phyloP scores from a whole-genome alignment of 129 eudicot species.

The sunflower (Helianthus annuus) region HanXRQr2.0-SUNRISE NC_035433.2:59674517-59675016 shows the following conservation, averaged over 20 bases:
- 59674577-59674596: slow-evolving; percentile 56
- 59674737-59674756: slow-evolving; percentile 58
- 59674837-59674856: no score
- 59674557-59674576: slow-evolving; percentile 58
- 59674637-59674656: slow-evolving; percentile 62
- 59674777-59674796: neutral
- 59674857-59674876: no score
- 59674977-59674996: no score
- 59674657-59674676: slow-evolving; percentile 83
- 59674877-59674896: no score
- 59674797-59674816: neutral
- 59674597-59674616: slow-evolving; percentile 64
- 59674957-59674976: no score
- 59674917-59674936: no score
- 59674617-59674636: slow-evolving; percentile 58
- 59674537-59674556: slow-evolving; percentile 47
- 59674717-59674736: slow-evolving; percentile 73
- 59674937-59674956: no score
- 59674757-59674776: neutral
- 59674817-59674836: no score
- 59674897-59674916: no score
- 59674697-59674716: slow-evolving; percentile 67
- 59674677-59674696: slow-evolving; percentile 40
- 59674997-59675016: no score
- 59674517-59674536: neutral